Percentiles rank a stretch among this genome's conserved stretches.
These are phyloP conservation scores for Endocalyx cinctus DNA, from an alignment of 2,329 filamentous ascomycete species.

Conservation along the genomic window DNA sequence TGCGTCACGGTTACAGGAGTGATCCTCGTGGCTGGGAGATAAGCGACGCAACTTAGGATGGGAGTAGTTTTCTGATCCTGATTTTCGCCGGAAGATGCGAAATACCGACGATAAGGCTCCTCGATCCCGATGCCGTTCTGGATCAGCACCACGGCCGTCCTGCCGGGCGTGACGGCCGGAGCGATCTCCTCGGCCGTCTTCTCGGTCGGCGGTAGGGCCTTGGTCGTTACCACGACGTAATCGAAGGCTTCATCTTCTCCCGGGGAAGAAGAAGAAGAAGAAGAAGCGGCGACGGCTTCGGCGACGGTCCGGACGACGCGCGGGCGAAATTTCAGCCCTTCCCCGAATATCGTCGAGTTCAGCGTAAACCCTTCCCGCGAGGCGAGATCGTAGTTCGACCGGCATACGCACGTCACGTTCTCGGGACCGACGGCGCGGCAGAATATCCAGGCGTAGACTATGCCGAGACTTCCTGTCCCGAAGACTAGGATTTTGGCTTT, in stretches of 20 bases:
- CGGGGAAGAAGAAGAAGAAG: too few relatives aligned
- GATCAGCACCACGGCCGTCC: conserved; percentile 48
- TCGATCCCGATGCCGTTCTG: conserved; percentile 57
- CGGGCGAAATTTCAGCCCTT: conserved; percentile 20
- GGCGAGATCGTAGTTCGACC: conserved; percentile 26
- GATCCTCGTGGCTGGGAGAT: conserved; percentile 47
- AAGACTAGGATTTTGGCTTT: conserved; percentile 22
- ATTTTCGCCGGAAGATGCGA: conserved; percentile 40
- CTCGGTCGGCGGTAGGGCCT: conserved; percentile 19
- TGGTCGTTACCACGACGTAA: conserved; percentile 23
- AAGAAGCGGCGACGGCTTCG: conserved; percentile 28
- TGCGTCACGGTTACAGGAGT: conserved; percentile 42
- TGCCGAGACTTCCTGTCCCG: conserved; percentile 31
- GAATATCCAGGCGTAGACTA: conserved; percentile 20
- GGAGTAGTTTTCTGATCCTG: too few relatives aligned
- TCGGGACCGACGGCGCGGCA: conserved; percentile 16
- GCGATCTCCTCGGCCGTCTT: conserved; percentile 21
- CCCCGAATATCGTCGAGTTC: conserved; percentile 26
- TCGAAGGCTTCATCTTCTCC: conserved; percentile 16
- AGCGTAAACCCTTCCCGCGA: conserved; percentile 23
- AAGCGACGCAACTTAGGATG: conserved; percentile 48
- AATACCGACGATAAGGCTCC: conserved; percentile 41
- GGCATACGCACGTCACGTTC: conserved; percentile 25
- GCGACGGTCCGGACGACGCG: conserved; percentile 19
- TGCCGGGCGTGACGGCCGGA: conserved; percentile 19